Base-by-base conservation (phyloP, 129 eudicot species). In the Erigeron canadensis region DNA sequence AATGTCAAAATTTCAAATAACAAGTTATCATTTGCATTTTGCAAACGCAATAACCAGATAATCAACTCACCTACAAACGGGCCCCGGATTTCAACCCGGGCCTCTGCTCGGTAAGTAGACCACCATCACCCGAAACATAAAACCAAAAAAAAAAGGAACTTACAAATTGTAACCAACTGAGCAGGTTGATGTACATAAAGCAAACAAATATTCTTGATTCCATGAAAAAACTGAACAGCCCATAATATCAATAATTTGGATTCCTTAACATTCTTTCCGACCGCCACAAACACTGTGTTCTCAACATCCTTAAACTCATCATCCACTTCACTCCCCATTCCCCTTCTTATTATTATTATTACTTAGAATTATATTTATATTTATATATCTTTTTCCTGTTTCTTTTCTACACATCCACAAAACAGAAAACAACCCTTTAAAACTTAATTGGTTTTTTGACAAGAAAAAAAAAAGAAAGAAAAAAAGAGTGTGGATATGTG, bases 131-230 rank as follows among this genome's bases (percentile, higher is more conserved):
- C 3, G 15, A 41, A 65, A 62, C 41, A 75, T 6, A 42, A 68
- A 39, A 62, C 15, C 5, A 1, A 40, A 10, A 57, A 63, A 45
- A 2, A 10, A 50, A 70, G 4, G 10, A 18, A 76, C 88, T 79
- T 82, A 89, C 96, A 53, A 40, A 80, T 79, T 38, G 87, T 71
- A 43, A 79, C 56, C 8, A 73, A 78, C 2, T 46, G 85, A 19
- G 67, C 22, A 45, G 93, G 86, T 70, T 84, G 86, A 78, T 86
- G 90, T 82, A 89, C 75, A 79, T 89, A 85, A 48, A 86, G 77
- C 13, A 89, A 72, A 60, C 81, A 82, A 16, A 89, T 76, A 54
- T 71, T 82, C 42, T 15, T 15, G 72, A 76, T 84, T 22, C 81
- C 86, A 44, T 63, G 21, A 84, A 82, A 84, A 69, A 74, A 80